Evolutionary conservation across 768 basidiomycete genomes (phyloP).

Genomic region (Tulasnella sp.): DNA sequence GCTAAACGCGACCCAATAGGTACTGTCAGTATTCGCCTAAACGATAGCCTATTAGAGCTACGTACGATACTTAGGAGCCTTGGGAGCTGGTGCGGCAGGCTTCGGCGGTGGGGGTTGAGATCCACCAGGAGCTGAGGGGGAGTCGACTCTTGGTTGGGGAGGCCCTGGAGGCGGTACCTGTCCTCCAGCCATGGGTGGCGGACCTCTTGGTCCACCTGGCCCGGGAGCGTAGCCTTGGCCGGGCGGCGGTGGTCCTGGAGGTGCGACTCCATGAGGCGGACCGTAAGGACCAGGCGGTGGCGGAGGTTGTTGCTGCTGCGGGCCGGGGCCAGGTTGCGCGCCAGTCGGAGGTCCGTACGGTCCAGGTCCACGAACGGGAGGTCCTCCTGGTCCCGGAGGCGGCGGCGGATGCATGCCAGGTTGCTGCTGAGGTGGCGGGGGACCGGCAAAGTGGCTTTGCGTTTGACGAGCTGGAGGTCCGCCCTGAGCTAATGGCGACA

Average conservation of each 20-base stretch:
- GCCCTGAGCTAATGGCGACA: slow-evolving; percentile 25
- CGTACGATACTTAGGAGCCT: slow-evolving; percentile 54
- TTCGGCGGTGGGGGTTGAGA: slow-evolving; percentile 33
- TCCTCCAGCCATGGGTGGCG: slow-evolving; percentile 5
- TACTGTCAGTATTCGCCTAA: neutral
- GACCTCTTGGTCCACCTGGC: slow-evolving; percentile 21
- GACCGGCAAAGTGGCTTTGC: slow-evolving; percentile 35
- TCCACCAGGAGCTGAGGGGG: slow-evolving; percentile 29
- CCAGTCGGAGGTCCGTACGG: slow-evolving; percentile 23
- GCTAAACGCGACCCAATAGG: slow-evolving; percentile 40
- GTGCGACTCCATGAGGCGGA: slow-evolving; percentile 20
- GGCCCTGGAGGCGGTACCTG: neutral
- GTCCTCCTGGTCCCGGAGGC: slow-evolving; percentile 28
- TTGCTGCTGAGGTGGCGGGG: slow-evolving; percentile 24
- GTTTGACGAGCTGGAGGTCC: slow-evolving; percentile 46
- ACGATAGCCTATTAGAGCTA: slow-evolving; percentile 21
- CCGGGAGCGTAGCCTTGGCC: slow-evolving; percentile 20
- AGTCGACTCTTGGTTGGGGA: slow-evolving; percentile 10
- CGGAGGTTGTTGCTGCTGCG: slow-evolving; percentile 18
- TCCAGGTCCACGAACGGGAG: slow-evolving; percentile 18
- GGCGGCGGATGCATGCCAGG: slow-evolving; percentile 31
- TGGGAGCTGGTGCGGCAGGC: slow-evolving; percentile 37
- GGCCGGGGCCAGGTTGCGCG: slow-evolving; percentile 29
- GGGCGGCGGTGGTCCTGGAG: neutral
- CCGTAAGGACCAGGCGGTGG: slow-evolving; percentile 22